phyloP scores from a whole-genome alignment of 2,329 filamentous ascomycete genomes.

The Nigrospora sphaerica region DNA sequence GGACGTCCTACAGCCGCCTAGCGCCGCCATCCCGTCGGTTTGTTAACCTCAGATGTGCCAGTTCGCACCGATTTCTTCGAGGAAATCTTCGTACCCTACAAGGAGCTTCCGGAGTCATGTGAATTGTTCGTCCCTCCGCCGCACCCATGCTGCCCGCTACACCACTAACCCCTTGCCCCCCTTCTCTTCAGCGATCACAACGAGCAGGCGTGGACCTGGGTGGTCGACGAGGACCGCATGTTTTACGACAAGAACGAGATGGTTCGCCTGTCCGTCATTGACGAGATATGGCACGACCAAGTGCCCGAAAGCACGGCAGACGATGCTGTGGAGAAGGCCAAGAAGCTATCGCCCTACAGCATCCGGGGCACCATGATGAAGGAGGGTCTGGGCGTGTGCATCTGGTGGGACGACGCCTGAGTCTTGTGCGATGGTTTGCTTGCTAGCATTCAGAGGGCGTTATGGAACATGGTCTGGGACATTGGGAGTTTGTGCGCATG shows the following conservation, averaged over 20 bases:
- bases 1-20: too few species aligned
- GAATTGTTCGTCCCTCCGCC: constrained; percentile 55
- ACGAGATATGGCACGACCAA: constrained; percentile 88
- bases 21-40: background rate
- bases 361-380: constrained; percentile 60
- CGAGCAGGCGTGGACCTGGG: constrained; percentile 82
- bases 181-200: constrained; percentile 54
- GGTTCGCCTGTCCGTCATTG: constrained; percentile 77
- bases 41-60: constrained; percentile 17
- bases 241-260: constrained; percentile 89
- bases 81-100: constrained; percentile 74
- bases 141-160: constrained; percentile 5
- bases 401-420: constrained; percentile 52
- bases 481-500: too few species aligned
- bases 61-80: constrained; percentile 90
- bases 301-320: constrained; percentile 62
- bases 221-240: constrained; percentile 63
- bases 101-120: constrained; percentile 67
- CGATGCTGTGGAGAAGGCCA: constrained; percentile 45
- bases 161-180: constrained; percentile 15
- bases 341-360: constrained; percentile 59
- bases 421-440: too few species aligned
- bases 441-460: too few species aligned
- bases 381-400: constrained; percentile 52
- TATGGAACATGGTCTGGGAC: too few species aligned